Evolutionary conservation across 2,329 filamentous ascomycete species (phyloP).

Genomic region (Domatiomyces globalis): DNA sequence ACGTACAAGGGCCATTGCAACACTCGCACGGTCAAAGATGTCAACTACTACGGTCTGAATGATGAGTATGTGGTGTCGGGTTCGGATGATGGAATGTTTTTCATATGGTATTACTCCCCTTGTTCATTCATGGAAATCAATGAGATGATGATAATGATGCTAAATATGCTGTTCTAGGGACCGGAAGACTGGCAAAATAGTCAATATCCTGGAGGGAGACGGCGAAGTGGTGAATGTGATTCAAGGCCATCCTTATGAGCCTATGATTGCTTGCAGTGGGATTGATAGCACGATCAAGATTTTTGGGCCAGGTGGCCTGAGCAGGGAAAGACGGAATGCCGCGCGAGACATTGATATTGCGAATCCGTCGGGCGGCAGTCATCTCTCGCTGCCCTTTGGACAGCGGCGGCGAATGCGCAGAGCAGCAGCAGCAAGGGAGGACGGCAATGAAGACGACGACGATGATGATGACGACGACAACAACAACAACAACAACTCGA

Average conservation of each 20-base stretch:
- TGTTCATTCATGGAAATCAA: neutral
- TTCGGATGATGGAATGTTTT: slow-evolving; percentile 51
- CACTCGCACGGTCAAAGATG: slow-evolving; percentile 53
- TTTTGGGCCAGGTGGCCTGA: slow-evolving; percentile 43
- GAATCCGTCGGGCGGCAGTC: slow-evolving; percentile 30
- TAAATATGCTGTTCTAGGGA: slow-evolving; percentile 24
- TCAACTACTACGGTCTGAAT: slow-evolving; percentile 52
- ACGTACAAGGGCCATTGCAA: slow-evolving; percentile 53
- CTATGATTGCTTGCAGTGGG: slow-evolving; percentile 50
- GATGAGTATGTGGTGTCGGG: slow-evolving; percentile 57
- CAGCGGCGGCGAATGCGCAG: slow-evolving; percentile 11
- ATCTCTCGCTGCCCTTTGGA: slow-evolving; percentile 21
- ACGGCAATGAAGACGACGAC: slow-evolving; percentile 8
- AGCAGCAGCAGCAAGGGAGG: neutral
- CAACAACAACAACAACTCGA: neutral
- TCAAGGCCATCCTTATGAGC: slow-evolving; percentile 54
- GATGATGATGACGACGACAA: slow-evolving; percentile 1
- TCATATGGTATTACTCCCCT: slow-evolving; percentile 40
- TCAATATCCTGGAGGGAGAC: slow-evolving; percentile 53
- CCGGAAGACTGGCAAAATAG: slow-evolving; percentile 43
- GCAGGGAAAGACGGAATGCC: slow-evolving; percentile 42
- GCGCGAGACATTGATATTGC: slow-evolving; percentile 44
- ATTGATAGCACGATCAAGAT: slow-evolving; percentile 58
- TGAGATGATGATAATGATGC: neutral
- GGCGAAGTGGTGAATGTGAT: slow-evolving; percentile 57